These are phyloP conservation scores for Taphrina communis DNA, from an alignment of 1,139 yeast species.

Conservation along the genomic window DNA sequence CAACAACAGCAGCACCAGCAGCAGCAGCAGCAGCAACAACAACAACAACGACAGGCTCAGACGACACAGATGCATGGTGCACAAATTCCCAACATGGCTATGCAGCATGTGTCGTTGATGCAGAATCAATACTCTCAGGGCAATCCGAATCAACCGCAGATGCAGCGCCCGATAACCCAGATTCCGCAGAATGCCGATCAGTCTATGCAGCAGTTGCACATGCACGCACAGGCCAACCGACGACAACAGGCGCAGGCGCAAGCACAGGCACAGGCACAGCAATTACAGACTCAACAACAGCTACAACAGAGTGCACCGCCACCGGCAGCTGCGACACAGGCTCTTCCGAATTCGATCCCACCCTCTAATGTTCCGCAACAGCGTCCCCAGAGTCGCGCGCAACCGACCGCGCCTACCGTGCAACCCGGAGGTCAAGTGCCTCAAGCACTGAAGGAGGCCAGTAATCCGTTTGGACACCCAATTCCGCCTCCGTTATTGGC, in stretches of 20 bases:
- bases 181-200: not conserved
- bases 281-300: constrained; percentile 27
- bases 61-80: constrained; percentile 7
- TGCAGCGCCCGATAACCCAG: constrained; percentile 10
- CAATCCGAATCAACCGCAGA: constrained; percentile 7
- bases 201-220: constrained; percentile 5
- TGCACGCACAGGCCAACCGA: constrained; percentile 6
- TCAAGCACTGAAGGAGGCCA: constrained; percentile 6
- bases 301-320: not conserved
- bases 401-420: not conserved
- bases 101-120: constrained; percentile 9
- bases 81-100: constrained; percentile 1
- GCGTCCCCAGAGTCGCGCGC: constrained; percentile 20
- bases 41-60: constrained; percentile 20
- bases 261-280: constrained; percentile 20
- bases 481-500: constrained; percentile 27
- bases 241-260: constrained; percentile 14
- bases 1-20: no score
- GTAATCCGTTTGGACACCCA: constrained; percentile 26
- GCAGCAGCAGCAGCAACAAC: not conserved
- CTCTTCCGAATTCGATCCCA: not conserved
- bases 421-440: not conserved
- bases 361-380: not conserved
- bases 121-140: constrained; percentile 5
- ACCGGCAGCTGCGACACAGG: constrained; percentile 3